Evolutionary conservation across 805 yeast species (phyloP).

Genomic region (Hermanozyma aechmeae): DNA sequence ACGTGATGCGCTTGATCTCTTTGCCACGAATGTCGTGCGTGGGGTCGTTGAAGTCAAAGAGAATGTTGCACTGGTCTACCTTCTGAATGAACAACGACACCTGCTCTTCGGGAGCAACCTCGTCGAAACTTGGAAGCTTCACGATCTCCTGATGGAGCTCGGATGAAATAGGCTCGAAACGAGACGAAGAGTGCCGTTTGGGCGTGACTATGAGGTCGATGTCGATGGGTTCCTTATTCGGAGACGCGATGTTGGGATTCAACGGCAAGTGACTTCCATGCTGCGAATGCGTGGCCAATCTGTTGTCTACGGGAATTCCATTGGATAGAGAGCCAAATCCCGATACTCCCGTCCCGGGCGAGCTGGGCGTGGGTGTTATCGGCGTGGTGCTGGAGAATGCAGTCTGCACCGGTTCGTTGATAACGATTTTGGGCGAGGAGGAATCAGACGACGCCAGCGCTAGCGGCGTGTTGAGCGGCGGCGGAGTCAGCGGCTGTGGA

Average conservation of each 20-base stretch:
- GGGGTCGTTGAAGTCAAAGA: conserved; percentile 92
- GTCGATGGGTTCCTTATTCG: conserved; percentile 58
- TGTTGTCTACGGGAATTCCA: conserved; percentile 6
- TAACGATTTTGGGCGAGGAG: conserved; percentile 8
- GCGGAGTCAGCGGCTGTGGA: conserved; percentile 1
- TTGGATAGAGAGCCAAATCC: conserved; percentile 1
- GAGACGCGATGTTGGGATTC: conserved; percentile 49
- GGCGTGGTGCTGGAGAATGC: conserved; percentile 9
- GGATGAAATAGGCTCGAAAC: conserved; percentile 67
- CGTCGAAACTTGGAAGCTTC: conserved; percentile 80
- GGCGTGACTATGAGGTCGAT: conserved; percentile 74
- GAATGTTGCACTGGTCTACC: conserved; percentile 87
- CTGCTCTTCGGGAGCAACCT: conserved; percentile 72
- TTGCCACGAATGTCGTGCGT: conserved; percentile 87
- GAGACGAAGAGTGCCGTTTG: conserved; percentile 83
- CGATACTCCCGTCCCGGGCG: conserved; percentile 3
- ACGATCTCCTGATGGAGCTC: conserved; percentile 40
- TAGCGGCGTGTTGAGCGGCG: background rate
- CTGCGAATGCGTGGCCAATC: conserved; percentile 10
- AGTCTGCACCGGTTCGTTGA: conserved; percentile 10
- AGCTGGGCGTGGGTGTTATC: conserved; percentile 10
- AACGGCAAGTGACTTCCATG: conserved; percentile 26
- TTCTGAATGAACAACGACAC: conserved; percentile 75
- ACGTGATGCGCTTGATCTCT: conserved; percentile 78
- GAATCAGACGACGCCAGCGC: conserved; percentile 1